Evolutionary conservation across 2,329 filamentous ascomycete genomes (phyloP), one percentile per base, ranked within the genome.

Genomic region (Ceratocystis ficicola): DNA sequence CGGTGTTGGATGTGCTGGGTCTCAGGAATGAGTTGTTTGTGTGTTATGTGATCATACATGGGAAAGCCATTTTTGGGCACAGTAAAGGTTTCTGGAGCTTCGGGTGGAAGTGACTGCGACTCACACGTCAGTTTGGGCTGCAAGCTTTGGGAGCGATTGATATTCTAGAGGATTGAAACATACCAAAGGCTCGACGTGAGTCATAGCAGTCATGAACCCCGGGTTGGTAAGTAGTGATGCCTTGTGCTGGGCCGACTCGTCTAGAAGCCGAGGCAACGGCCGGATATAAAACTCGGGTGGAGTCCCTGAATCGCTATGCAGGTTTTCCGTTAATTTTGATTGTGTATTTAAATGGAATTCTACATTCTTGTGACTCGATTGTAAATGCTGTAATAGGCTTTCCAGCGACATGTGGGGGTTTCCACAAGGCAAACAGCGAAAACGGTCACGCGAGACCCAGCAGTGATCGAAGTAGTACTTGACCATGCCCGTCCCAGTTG

Each of bases 41-140:
- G 83, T 73, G 80, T 84, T 10, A 84, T 75, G 1, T 81, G 78
- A 70, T 85, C 81, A 67, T 79, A 85, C n/a, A 85, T 76, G 5
- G 78, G 80, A 48, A 65, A 28, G 50, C 63, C 30, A 76, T 77
- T 7, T 77, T 81, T 3, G 77, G 72, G 6, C 81, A 82, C 44
- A 84, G 77, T 28, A 78, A 65, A 28, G 78, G 71, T 69, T 74
- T 76, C 66, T 57, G 66, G 36, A 20, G 63, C 63, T 59, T 67
- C 28, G 15, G 63, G 63, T 48, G 36, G 41, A n/a, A 48, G 48
- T 20, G 36, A 41, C 63, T 65, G 20, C 28, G 25, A 36, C n/a
- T 32, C 20, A 22, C 5, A 15, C 30, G 50, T 55, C 6, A 36
- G 17, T 59, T 25, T 32, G 41, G 7, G 32, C 12, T 52, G 20